Conservation (phyloP, 495 filamentous ascomycete genomes). For the Hypoxylon perforatum region DNA sequence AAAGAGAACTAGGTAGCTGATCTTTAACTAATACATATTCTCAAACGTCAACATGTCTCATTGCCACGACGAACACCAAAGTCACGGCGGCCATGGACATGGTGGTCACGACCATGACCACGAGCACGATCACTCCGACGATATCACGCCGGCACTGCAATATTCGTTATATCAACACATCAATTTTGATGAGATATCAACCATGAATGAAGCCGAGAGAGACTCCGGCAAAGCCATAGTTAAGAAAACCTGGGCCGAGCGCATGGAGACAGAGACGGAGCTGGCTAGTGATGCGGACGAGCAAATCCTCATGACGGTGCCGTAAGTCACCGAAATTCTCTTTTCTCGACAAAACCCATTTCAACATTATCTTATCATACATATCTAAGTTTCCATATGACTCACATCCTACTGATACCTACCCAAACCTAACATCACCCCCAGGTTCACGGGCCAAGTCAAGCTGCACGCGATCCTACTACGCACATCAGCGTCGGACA, state of each 20-base stretch:
- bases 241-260: slow-evolving; percentile 90
- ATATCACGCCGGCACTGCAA: slow-evolving; percentile 89
- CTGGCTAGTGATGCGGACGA: slow-evolving; percentile 89
- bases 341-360: not conserved
- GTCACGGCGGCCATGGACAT: slow-evolving; percentile 48
- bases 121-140: slow-evolving; percentile 85
- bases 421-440: slow-evolving; percentile 20
- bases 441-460: slow-evolving; percentile 91
- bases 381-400: slow-evolving; percentile 3
- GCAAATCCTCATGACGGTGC: slow-evolving; percentile 90
- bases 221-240: slow-evolving; percentile 78
- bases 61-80: slow-evolving; percentile 58
- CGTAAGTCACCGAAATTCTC: slow-evolving; percentile 67
- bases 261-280: slow-evolving; percentile 75
- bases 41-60: slow-evolving; percentile 55
- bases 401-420: not conserved
- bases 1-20: not conserved
- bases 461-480: slow-evolving; percentile 90
- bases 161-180: slow-evolving; percentile 90
- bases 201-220: slow-evolving; percentile 79
- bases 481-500: slow-evolving; percentile 74
- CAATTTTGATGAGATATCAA: slow-evolving; percentile 84
- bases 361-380: slow-evolving; percentile 1
- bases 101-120: slow-evolving; percentile 34
- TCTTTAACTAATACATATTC: not conserved